These are phyloP conservation scores for Candida nitratophila DNA, from an alignment of 805 yeast genomes.

Conservation along the genomic window DNA sequence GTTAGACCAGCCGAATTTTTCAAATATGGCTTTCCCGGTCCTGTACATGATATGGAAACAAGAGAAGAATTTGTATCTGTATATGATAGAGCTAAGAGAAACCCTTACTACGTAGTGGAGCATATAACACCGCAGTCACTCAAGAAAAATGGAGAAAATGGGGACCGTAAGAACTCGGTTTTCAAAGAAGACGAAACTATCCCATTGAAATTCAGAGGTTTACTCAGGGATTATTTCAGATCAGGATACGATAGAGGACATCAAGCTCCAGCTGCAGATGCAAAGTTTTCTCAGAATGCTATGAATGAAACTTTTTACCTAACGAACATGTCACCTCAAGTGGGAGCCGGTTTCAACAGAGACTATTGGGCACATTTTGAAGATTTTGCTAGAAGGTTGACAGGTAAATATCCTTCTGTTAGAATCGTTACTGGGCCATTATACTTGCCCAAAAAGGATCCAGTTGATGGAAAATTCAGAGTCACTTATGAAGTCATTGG, in stretches of 20 bases:
- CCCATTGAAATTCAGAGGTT: constrained; percentile 71
- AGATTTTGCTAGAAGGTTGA: constrained; percentile 74
- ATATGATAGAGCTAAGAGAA: constrained; percentile 75
- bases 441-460: constrained; percentile 70
- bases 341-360: constrained; percentile 94
- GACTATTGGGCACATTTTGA: constrained; percentile 98
- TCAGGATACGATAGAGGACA: constrained; percentile 97
- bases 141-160: constrained; percentile 36
- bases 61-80: constrained; percentile 78
- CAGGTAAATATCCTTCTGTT: constrained; percentile 64
- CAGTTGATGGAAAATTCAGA: constrained; percentile 72
- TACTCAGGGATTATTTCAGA: constrained; percentile 80
- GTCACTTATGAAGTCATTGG: constrained; percentile 92
- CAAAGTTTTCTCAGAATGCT: constrained; percentile 81
- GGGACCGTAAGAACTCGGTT: constrained; percentile 72
- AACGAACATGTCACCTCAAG: constrained; percentile 94
- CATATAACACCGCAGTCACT: constrained; percentile 76
- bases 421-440: constrained; percentile 92
- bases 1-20: constrained; percentile 78
- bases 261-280: constrained; percentile 97
- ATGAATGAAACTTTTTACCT: constrained; percentile 92
- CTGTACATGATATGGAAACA: constrained; percentile 73
- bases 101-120: constrained; percentile 83
- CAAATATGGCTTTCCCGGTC: constrained; percentile 93
- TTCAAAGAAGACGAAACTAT: constrained; percentile 83